Percentiles rank a stretch among this genome's conserved stretches.
These are phyloP conservation scores for Neonectria faginata DNA, from an alignment of 2,329 filamentous ascomycete species.

Conservation along the genomic window DNA sequence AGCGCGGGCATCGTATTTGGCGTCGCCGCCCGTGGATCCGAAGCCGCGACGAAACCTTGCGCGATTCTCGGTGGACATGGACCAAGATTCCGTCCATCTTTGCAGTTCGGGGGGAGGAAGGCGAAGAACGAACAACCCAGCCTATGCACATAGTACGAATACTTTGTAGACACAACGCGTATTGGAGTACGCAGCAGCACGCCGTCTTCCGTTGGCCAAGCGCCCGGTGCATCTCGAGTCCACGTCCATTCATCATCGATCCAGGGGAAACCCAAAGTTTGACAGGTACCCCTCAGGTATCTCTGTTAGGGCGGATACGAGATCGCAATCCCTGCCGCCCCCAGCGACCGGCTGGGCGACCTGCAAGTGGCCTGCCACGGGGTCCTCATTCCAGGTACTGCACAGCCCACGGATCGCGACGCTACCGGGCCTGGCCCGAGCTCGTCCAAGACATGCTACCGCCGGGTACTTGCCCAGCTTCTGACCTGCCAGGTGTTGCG, in stretches of 20 bases:
- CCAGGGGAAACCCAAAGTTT: constrained; percentile 19
- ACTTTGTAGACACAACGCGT: neutral
- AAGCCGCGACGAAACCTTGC: constrained; percentile 1
- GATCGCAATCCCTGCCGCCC: constrained; percentile 37
- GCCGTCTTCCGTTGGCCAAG: neutral
- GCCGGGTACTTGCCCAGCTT: constrained; percentile 28
- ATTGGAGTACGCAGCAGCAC: neutral
- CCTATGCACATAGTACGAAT: neutral
- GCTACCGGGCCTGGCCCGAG: constrained; percentile 25
- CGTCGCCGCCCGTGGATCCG: constrained; percentile 1
- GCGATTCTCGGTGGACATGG: neutral
- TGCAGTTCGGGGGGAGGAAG: neutral
- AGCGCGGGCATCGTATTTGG: constrained; percentile 6
- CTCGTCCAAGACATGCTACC: constrained; percentile 38
- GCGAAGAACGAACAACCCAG: neutral
- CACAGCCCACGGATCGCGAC: constrained; percentile 42
- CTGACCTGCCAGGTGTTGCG: constrained; percentile 20
- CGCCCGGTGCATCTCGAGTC: constrained; percentile 2
- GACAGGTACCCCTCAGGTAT: constrained; percentile 37
- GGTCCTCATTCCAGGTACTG: constrained; percentile 43
- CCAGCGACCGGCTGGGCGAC: constrained; percentile 30
- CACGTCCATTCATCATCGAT: constrained; percentile 7
- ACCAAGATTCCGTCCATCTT: neutral
- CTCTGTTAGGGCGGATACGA: constrained; percentile 48
- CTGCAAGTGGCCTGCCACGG: constrained; percentile 27